Base-by-base conservation (phyloP, 495 filamentous ascomycete species). In the Xylaria venustula region DNA sequence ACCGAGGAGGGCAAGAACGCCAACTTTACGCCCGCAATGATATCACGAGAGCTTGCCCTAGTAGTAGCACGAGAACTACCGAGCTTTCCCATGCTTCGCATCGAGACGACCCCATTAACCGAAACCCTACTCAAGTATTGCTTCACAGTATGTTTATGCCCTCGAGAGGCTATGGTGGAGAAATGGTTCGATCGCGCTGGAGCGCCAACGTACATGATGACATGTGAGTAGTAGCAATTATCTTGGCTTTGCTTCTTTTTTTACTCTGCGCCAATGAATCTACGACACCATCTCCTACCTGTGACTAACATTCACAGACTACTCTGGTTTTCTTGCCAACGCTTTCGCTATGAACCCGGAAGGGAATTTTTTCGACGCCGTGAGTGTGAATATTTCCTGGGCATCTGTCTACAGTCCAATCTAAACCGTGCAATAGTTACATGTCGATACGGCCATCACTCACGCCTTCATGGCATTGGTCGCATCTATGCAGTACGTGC, bases 281-380 rank as follows among this genome's bases (percentile, higher is more conserved):
- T 23, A 30, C 12, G n/a, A 17, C 37, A 45, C 15, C 22, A 3
- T 20, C 14, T 23, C 17, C 8, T n/a, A n/a, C n/a, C 19, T 11
- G 12, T 58, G 44, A 36, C 32, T 71, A 42, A 71, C 52, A 17
- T 40, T 4, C 11, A 17, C 41, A 71, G 68, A 71, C 36, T 71
- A 71, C 37, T 63, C 66, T n/a, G 64, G 68, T 5, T 71, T 71
- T 20, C 66, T 71, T 12, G 68, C 66, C 5, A 71, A 71, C 45
- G 66, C 68, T 15, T 71, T 71, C 37, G 68, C 68, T 25, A 71
- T 71, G 68, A 71, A 71, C n/a, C 68, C 68, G 0, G 64, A 71
- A 53, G 68, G 68, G 11, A 69, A 65, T 20, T 71, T 67, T 61
- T 61, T 71, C 25, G 64, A 71, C 52, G 64, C 66, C 5, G 68